Percentiles rank a stretch among this genome's conserved stretches.
Conservation (phyloP, 768 basidiomycete genomes). For the Leccinum subtestaceum region DNA sequence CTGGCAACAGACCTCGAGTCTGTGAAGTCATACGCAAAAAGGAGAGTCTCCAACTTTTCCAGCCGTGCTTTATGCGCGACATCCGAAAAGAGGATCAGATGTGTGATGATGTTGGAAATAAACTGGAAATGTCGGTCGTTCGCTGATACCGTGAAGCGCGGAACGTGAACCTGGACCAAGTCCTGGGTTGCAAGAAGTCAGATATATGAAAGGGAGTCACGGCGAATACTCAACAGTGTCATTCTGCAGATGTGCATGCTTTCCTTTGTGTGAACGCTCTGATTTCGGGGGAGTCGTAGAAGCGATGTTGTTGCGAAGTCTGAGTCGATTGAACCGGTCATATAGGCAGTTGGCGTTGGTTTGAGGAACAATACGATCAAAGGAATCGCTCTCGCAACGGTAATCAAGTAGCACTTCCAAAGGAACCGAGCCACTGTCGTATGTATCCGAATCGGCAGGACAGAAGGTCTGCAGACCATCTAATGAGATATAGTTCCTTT, state of each 20-base stretch:
- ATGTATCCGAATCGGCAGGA: slow-evolving; percentile 47
- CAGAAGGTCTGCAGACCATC: slow-evolving; percentile 87
- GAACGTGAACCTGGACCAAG: slow-evolving; percentile 75
- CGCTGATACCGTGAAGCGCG: slow-evolving; percentile 84
- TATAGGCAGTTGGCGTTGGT: slow-evolving; percentile 83
- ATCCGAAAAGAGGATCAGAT: slow-evolving; percentile 88
- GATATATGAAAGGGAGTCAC: background rate
- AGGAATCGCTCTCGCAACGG: slow-evolving; percentile 74
- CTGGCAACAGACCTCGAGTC: slow-evolving; percentile 68
- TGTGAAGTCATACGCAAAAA: slow-evolving; percentile 87
- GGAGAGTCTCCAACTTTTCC: slow-evolving; percentile 75
- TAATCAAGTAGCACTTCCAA: slow-evolving; percentile 87
- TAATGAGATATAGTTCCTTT: slow-evolving; percentile 74
- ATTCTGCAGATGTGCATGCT: slow-evolving; percentile 52
- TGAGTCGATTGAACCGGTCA: slow-evolving; percentile 92
- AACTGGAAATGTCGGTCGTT: slow-evolving; percentile 78
- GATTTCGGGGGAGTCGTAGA: slow-evolving; percentile 46
- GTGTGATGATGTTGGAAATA: slow-evolving; percentile 83
- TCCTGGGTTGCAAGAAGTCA: slow-evolving; percentile 49
- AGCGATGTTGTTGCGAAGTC: slow-evolving; percentile 70
- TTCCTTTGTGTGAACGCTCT: slow-evolving; percentile 25
- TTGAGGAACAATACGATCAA: slow-evolving; percentile 88
- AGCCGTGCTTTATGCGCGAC: slow-evolving; percentile 75
- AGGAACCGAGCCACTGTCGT: slow-evolving; percentile 64
- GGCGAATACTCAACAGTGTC: slow-evolving; percentile 50